phyloP scores from a whole-genome alignment of 192 early-diverging fungal genomes.

The Backusella macrospora region DNA sequence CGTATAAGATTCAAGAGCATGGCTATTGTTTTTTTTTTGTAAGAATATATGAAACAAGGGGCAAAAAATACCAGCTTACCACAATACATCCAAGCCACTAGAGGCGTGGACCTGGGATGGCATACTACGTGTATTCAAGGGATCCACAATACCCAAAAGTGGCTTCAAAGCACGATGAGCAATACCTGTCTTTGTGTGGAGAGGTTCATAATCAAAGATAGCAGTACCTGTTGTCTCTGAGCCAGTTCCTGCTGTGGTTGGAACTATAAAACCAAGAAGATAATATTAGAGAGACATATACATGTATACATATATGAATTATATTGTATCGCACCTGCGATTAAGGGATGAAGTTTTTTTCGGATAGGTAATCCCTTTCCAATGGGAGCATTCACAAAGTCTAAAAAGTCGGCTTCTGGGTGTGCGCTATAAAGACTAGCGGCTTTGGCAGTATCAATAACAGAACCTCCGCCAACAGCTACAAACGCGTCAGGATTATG shows the following conservation, averaged over 20 bases:
- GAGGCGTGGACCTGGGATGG: constrained; percentile 85
- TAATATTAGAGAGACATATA: neutral
- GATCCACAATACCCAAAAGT: constrained; percentile 86
- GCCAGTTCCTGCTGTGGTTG: constrained; percentile 68
- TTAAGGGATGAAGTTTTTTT: constrained; percentile 76
- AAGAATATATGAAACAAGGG: neutral
- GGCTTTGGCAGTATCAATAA: constrained; percentile 91
- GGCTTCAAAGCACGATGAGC: constrained; percentile 84
- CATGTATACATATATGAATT: neutral
- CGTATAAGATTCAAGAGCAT: constrained; percentile 90
- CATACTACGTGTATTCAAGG: constrained; percentile 87
- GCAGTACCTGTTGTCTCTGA: constrained; percentile 88
- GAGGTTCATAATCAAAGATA: constrained; percentile 87
- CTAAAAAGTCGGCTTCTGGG: constrained; percentile 81
- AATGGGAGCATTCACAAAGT: constrained; percentile 94
- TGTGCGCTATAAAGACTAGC: constrained; percentile 88
- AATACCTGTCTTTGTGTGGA: constrained; percentile 88
- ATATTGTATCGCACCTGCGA: constrained; percentile 57
- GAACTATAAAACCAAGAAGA: constrained; percentile 27
- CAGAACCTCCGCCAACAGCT: constrained; percentile 90
- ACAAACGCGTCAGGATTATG: constrained; percentile 84
- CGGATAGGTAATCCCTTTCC: constrained; percentile 79
- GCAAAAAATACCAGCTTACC: constrained; percentile 22
- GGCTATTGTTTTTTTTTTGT: constrained; percentile 45
- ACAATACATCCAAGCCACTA: constrained; percentile 87